Evolutionary conservation across 306 rosid genomes (phyloP).

Genomic region (Geum urbanum): DNA sequence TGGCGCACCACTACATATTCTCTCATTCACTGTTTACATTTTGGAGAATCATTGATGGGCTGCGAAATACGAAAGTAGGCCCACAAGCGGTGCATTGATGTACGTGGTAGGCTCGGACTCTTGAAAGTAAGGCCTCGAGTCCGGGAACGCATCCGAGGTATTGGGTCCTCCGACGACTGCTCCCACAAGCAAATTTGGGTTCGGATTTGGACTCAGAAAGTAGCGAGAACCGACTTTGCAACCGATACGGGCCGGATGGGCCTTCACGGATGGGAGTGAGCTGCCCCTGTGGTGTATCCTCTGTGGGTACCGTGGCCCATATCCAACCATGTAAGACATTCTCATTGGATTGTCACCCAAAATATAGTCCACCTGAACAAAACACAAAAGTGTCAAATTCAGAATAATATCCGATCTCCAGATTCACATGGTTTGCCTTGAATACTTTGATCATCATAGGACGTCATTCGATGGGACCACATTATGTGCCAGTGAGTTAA

Average conservation of each 20-base stretch:
- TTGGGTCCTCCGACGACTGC: conserved; percentile 94
- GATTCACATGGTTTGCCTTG: not conserved
- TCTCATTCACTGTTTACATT: not conserved
- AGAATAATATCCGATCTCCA: not conserved
- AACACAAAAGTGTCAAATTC: not conserved
- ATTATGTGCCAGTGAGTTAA: not conserved
- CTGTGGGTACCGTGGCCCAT: conserved; percentile 74
- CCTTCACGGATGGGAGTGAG: conserved; percentile 65
- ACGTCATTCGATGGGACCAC: not conserved
- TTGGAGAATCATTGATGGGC: conserved; percentile 51
- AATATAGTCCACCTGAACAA: conserved; percentile 78
- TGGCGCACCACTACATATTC: conserved; percentile 35
- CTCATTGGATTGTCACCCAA: conserved; percentile 84
- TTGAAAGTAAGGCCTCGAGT: conserved; percentile 86
- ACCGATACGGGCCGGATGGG: conserved; percentile 72
- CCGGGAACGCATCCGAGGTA: conserved; percentile 67
- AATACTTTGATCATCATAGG: not conserved
- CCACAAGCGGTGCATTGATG: conserved; percentile 82
- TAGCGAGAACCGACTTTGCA: conserved; percentile 79
- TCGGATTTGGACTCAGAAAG: conserved; percentile 65
- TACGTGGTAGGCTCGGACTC: conserved; percentile 92
- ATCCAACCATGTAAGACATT: conserved; percentile 98
- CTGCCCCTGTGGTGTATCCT: conserved; percentile 92
- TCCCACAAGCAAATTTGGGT: conserved; percentile 72
- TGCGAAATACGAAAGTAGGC: conserved; percentile 80